phyloP scores from a whole-genome alignment of 106 monocot genomes.

The Apostasia shenzhenica region DNA sequence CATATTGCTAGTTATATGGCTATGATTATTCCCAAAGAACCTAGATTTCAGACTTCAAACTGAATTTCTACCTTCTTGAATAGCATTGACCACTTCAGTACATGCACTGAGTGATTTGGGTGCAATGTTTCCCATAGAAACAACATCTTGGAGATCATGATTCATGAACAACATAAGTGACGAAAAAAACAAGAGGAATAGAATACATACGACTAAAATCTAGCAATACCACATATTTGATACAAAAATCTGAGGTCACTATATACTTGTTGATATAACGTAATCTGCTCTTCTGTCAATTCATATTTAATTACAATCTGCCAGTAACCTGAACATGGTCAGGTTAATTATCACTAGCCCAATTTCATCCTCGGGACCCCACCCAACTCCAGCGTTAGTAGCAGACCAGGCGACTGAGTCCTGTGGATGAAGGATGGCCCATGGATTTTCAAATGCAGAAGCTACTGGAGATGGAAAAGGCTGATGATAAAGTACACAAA shows the following conservation, averaged over 20 bases:
- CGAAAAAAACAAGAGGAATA: neutral
- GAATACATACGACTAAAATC: neutral
- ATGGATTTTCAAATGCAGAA: too few species aligned
- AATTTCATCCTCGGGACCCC: too few species aligned
- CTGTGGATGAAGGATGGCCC: too few species aligned
- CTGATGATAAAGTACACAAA: too few species aligned
- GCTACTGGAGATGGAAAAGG: too few species aligned
- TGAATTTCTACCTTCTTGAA: slow-evolving; percentile 14
- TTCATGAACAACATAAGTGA: neutral
- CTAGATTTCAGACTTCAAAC: neutral
- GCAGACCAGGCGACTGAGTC: too few species aligned
- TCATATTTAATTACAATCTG: too few species aligned
- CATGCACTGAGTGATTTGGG: slow-evolving; percentile 20
- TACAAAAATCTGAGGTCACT: neutral
- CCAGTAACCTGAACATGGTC: too few species aligned
- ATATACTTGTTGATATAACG: too few species aligned
- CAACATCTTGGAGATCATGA: slow-evolving; percentile 30
- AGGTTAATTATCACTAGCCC: too few species aligned
- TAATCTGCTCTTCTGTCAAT: too few species aligned
- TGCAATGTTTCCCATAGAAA: slow-evolving; percentile 7
- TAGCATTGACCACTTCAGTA: slow-evolving; percentile 11
- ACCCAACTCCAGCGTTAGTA: too few species aligned
- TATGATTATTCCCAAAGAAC: neutral
- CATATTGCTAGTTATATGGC: slow-evolving; percentile 8
- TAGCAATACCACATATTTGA: neutral